Evolutionary conservation across 352 stramenopile genomes (phyloP).

Genomic region (Phytophthora agathidicida): DNA sequence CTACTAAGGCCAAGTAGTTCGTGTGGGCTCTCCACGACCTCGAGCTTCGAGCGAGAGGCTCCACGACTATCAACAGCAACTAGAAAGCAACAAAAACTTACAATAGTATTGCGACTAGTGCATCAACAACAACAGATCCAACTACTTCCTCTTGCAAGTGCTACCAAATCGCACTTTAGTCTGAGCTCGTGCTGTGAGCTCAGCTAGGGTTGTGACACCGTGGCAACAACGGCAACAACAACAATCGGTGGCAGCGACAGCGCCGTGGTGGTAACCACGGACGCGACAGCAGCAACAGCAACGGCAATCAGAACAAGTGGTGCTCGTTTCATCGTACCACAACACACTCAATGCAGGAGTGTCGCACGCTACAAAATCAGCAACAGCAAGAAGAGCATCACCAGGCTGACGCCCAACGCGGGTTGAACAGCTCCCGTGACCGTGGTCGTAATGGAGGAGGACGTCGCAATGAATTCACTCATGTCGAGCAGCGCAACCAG

Average conservation of each 20-base stretch:
- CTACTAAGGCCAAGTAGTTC: too few species aligned
- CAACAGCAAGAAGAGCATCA: slow-evolving; percentile 10
- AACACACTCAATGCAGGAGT: slow-evolving; percentile 11
- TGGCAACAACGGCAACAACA: not conserved
- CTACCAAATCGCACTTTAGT: too few species aligned
- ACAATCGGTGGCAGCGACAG: not conserved
- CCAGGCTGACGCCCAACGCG: not conserved
- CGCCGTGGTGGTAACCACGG: not conserved
- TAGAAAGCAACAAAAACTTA: too few species aligned
- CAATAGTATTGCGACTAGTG: too few species aligned
- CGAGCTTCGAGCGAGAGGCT: too few species aligned
- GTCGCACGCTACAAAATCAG: not conserved
- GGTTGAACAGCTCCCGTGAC: not conserved
- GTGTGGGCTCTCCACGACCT: too few species aligned
- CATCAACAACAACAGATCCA: too few species aligned
- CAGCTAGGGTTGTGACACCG: too few species aligned
- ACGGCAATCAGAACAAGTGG: slow-evolving; percentile 2
- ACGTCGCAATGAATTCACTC: not conserved
- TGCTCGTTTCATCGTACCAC: slow-evolving; percentile 8
- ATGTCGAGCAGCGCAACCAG: not conserved
- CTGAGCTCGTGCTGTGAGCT: too few species aligned
- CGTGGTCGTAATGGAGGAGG: too few species aligned
- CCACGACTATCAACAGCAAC: too few species aligned
- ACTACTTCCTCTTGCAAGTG: too few species aligned
- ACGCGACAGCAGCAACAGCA: not conserved